Conservation (phyloP, 257 asterid species). For the Solanum ossicruentum region DNA sequence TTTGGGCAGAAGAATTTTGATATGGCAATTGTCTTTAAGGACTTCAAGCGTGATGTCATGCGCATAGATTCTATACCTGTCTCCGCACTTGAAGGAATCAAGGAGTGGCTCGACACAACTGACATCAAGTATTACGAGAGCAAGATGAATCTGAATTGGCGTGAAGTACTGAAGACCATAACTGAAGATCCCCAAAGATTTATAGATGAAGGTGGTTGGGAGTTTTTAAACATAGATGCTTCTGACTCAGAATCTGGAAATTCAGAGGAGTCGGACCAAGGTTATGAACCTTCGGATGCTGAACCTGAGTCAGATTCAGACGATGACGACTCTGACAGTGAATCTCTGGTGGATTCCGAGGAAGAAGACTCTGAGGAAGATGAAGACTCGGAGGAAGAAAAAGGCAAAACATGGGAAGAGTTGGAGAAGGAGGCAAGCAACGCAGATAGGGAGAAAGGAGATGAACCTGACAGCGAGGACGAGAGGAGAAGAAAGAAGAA, state of each 20-base stretch:
- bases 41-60: slow-evolving; percentile 17
- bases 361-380: slow-evolving; percentile 5
- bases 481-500: slow-evolving; percentile 18
- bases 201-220: slow-evolving; percentile 20
- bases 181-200: slow-evolving; percentile 14
- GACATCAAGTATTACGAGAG: slow-evolving; percentile 21
- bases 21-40: slow-evolving; percentile 20
- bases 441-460: slow-evolving; percentile 13
- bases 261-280: slow-evolving; percentile 15
- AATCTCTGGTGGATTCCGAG: slow-evolving; percentile 11
- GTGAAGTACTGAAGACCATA: slow-evolving; percentile 11
- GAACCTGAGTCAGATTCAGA: slow-evolving; percentile 14
- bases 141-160: slow-evolving; percentile 17
- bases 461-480: slow-evolving; percentile 17
- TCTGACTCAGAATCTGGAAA: slow-evolving; percentile 11
- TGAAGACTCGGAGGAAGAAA: slow-evolving; percentile 4
- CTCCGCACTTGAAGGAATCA: slow-evolving; percentile 12
- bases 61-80: slow-evolving; percentile 15
- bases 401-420: slow-evolving; percentile 20
- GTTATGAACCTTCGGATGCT: slow-evolving; percentile 13
- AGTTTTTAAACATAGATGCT: slow-evolving; percentile 14
- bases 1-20: slow-evolving; percentile 22
- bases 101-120: slow-evolving; percentile 20
- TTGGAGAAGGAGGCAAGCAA: slow-evolving; percentile 14
- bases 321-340: slow-evolving; percentile 14